These are phyloP conservation scores for Buddleja alternifolia DNA, from an alignment of 257 asterid genomes.

Conservation along the genomic window DNA sequence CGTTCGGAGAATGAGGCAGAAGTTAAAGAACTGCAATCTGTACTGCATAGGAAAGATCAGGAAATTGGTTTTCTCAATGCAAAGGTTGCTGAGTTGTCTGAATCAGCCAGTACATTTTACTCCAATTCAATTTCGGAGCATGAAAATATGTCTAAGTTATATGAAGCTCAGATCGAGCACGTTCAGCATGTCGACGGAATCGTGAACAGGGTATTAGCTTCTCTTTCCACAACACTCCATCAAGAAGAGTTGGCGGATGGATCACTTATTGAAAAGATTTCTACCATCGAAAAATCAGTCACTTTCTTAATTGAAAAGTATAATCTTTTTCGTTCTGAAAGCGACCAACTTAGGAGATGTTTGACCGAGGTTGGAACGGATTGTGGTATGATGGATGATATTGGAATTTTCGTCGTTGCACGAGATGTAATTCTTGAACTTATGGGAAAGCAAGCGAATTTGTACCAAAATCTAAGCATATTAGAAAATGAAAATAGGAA, in stretches of 20 bases:
- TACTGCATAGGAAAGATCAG: slow-evolving; percentile 52
- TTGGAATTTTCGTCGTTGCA: slow-evolving; percentile 49
- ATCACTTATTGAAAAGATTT: slow-evolving; percentile 58
- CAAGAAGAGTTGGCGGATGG: slow-evolving; percentile 52
- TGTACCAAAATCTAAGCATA: slow-evolving; percentile 52
- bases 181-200: slow-evolving; percentile 54
- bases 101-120: slow-evolving; percentile 39
- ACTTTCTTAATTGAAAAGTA: slow-evolving; percentile 52
- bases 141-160: slow-evolving; percentile 35
- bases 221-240: slow-evolving; percentile 43
- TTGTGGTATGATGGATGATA: slow-evolving; percentile 50
- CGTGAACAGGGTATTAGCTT: slow-evolving; percentile 55
- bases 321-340: slow-evolving; percentile 54
- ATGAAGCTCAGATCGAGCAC: slow-evolving; percentile 46
- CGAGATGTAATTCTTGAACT: slow-evolving; percentile 58
- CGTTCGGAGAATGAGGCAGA: slow-evolving; percentile 41
- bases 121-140: slow-evolving; percentile 42
- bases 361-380: slow-evolving; percentile 55
- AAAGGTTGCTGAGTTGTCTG: slow-evolving; percentile 52
- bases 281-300: slow-evolving; percentile 57
- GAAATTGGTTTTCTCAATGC: slow-evolving; percentile 64
- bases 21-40: slow-evolving; percentile 52
- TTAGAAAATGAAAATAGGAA: slow-evolving; percentile 59
- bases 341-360: slow-evolving; percentile 55
- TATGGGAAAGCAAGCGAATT: slow-evolving; percentile 54